A percentile compares a stretch with the other conserved stretches of the same genome.
Evolutionary conservation across 1,284 basidiomycete species (phyloP).

Genomic region (Naganishia cerealis): DNA sequence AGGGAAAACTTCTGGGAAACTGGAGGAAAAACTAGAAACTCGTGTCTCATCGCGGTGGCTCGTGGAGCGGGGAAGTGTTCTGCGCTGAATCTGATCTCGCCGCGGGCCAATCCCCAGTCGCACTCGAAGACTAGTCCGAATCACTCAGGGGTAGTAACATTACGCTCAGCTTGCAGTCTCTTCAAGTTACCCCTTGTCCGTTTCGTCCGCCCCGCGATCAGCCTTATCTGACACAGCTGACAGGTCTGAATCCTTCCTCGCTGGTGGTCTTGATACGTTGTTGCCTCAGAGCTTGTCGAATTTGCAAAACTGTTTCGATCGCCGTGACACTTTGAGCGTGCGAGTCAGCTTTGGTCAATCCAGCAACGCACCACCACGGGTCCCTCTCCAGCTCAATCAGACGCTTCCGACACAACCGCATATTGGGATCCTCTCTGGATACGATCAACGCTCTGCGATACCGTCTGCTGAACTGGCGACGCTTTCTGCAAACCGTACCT

Average conservation of each 20-base stretch:
- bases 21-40: background rate
- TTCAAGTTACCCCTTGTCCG: background rate
- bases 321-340: background rate
- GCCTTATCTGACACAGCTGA: background rate
- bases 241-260: background rate
- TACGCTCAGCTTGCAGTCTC: background rate
- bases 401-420: background rate
- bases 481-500: background rate
- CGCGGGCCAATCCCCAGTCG: conserved; percentile 1
- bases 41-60: background rate
- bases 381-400: background rate
- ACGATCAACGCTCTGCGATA: too few relatives aligned
- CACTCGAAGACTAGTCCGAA: background rate
- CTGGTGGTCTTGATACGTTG: background rate
- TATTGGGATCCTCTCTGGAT: background rate
- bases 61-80: background rate
- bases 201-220: background rate
- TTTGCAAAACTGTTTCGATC: background rate
- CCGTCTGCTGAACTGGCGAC: background rate
- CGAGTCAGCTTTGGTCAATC: background rate
- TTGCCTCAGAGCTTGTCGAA: background rate
- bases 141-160: conserved; percentile 1
- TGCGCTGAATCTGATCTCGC: background rate
- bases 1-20: background rate
- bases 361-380: background rate